Conservation (phyloP, 805 yeast species). For the Saturnispora bothae region DNA sequence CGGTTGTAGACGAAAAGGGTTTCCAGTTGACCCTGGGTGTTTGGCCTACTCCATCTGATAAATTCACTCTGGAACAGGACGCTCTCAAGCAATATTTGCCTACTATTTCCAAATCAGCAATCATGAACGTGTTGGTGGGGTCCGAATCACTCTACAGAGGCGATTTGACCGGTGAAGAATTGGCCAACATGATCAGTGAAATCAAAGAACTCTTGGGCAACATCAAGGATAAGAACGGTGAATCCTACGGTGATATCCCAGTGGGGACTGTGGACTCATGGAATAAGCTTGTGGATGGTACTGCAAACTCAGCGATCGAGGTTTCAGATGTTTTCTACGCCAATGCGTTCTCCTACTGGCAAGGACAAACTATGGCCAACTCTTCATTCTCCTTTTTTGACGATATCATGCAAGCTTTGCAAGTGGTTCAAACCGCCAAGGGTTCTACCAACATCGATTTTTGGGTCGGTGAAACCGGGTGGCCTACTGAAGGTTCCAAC, state of each 20-base stretch:
- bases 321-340: slow-evolving; percentile 83
- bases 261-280: slow-evolving; percentile 97
- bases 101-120: slow-evolving; percentile 50
- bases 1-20: slow-evolving; percentile 72
- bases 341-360: slow-evolving; percentile 98
- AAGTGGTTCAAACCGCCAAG: slow-evolving; percentile 73
- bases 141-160: slow-evolving; percentile 92
- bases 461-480: slow-evolving; percentile 97
- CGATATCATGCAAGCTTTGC: slow-evolving; percentile 96
- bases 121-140: slow-evolving; percentile 79
- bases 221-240: slow-evolving; percentile 72
- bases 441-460: slow-evolving; percentile 79
- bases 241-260: slow-evolving; percentile 55
- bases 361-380: slow-evolving; percentile 79
- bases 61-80: slow-evolving; percentile 60
- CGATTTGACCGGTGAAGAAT: slow-evolving; percentile 65
- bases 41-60: slow-evolving; percentile 87
- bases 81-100: slow-evolving; percentile 71
- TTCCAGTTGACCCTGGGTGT: slow-evolving; percentile 74
- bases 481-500: slow-evolving; percentile 83
- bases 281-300: slow-evolving; percentile 82
- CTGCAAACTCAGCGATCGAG: slow-evolving; percentile 55
- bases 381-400: slow-evolving; percentile 89
- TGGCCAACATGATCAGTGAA: slow-evolving; percentile 57
- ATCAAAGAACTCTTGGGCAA: slow-evolving; percentile 48